phyloP scores from a whole-genome alignment of 2,329 filamentous ascomycete species.

The Fusarium goolgardi region DNA sequence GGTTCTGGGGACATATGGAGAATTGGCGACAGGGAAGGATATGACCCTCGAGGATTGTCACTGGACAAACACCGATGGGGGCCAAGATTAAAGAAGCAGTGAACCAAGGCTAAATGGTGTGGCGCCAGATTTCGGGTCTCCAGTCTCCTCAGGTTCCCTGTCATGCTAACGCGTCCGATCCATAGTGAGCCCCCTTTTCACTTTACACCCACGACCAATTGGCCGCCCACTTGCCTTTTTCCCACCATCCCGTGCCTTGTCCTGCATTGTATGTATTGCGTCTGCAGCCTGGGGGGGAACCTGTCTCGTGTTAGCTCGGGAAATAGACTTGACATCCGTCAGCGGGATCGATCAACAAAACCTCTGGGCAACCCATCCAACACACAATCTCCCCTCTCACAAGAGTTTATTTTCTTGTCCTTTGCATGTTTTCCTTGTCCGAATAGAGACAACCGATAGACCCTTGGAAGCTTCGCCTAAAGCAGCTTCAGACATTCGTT shows the following conservation, averaged over 20 bases:
- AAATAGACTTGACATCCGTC: conserved; percentile 19
- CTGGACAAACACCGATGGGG: background rate
- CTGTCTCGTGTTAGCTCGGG: conserved; percentile 21
- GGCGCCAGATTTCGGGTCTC: conserved; percentile 29
- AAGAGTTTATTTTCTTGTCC: conserved; percentile 23
- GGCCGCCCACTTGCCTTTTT: conserved; percentile 11
- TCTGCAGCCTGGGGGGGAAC: conserved; percentile 12
- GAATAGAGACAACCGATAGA: conserved; percentile 21
- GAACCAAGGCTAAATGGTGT: conserved; percentile 22
- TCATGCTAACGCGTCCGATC: conserved; percentile 13
- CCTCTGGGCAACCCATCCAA: conserved; percentile 28
- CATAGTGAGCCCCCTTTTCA: conserved; percentile 23
- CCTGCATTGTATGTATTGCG: conserved; percentile 5
- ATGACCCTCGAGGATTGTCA: conserved; percentile 12
- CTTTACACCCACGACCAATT: conserved; percentile 3
- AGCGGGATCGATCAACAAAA: conserved; percentile 35
- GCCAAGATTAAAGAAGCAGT: conserved; percentile 7
- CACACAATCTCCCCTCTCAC: conserved; percentile 20
- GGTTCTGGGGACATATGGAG: conserved; percentile 10
- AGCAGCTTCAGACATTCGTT: conserved; percentile 37
- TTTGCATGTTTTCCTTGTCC: conserved; percentile 30
- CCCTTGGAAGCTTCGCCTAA: conserved; percentile 28
- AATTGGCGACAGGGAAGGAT: conserved; percentile 1
- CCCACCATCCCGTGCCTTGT: conserved; percentile 9
- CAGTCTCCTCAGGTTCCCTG: conserved; percentile 6